A percentile compares a stretch with the other conserved stretches of the same genome.
phyloP scores from a whole-genome alignment of 306 rosid genomes.

The Albizia julibrissin region DNA sequence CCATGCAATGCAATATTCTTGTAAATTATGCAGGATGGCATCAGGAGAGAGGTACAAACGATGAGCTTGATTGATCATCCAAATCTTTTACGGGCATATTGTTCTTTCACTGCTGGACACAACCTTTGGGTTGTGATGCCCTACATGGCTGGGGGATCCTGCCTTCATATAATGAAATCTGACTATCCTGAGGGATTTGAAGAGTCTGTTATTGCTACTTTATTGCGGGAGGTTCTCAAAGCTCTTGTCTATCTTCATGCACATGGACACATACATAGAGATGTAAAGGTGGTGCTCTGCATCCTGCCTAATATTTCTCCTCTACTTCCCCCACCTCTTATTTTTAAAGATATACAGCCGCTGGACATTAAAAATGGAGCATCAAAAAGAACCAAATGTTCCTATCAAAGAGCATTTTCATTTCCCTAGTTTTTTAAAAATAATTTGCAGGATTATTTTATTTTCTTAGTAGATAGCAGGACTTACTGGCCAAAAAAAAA shows the following conservation, averaged over 20 bases:
- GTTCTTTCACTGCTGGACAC: constrained; percentile 91
- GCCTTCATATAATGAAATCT: constrained; percentile 95
- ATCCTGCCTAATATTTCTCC: constrained; percentile 16
- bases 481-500: not conserved
- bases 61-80: constrained; percentile 88
- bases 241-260: constrained; percentile 96
- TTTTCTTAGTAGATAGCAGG: not conserved
- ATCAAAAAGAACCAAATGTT: constrained; percentile 7
- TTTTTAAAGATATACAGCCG: constrained; percentile 15
- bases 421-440: not conserved
- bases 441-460: not conserved
- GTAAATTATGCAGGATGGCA: constrained; percentile 81
- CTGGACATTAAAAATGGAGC: constrained; percentile 12
- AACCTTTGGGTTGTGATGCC: constrained; percentile 99
- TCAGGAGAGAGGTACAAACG: constrained; percentile 85
- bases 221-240: constrained; percentile 86
- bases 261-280: constrained; percentile 96
- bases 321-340: not conserved
- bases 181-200: constrained; percentile 83
- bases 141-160: constrained; percentile 97
- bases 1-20: constrained; percentile 14
- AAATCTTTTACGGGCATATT: constrained; percentile 82
- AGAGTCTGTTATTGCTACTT: constrained; percentile 87
- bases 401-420: not conserved
- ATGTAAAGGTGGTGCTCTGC: constrained; percentile 72